Evolutionary conservation across 495 filamentous ascomycete genomes (phyloP).

Genomic region (Lasiosphaeria hispida): DNA sequence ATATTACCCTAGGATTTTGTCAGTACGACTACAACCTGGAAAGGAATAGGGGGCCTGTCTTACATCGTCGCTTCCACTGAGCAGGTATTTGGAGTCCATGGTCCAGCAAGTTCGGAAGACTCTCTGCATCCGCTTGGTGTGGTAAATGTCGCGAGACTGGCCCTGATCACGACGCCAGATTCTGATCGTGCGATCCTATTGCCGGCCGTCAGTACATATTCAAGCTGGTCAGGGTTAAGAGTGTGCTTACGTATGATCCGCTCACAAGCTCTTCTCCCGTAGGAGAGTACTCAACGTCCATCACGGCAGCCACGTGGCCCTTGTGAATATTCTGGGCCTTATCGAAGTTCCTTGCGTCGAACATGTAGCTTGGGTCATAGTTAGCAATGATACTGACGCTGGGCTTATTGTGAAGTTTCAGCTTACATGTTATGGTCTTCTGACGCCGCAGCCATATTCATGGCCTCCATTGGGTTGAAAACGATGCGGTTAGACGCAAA

Average conservation of each 20-base stretch:
- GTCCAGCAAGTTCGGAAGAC: slow-evolving; percentile 79
- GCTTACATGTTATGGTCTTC: slow-evolving; percentile 18
- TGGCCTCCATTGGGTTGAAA: slow-evolving; percentile 82
- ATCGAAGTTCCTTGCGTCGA: slow-evolving; percentile 45
- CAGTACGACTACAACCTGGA: background rate
- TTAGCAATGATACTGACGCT: background rate
- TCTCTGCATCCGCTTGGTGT: slow-evolving; percentile 94
- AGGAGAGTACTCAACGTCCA: slow-evolving; percentile 94
- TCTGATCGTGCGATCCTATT: slow-evolving; percentile 44
- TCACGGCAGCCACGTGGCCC: slow-evolving; percentile 93
- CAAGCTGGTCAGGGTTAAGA: slow-evolving; percentile 62
- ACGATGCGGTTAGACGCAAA: slow-evolving; percentile 80
- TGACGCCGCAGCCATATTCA: slow-evolving; percentile 39
- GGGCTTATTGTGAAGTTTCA: slow-evolving; percentile 47
- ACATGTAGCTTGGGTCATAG: slow-evolving; percentile 28
- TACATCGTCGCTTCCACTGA: slow-evolving; percentile 80
- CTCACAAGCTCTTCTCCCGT: slow-evolving; percentile 92
- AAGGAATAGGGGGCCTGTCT: background rate
- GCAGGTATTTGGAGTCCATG: slow-evolving; percentile 81
- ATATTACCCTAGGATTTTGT: slow-evolving; percentile 62
- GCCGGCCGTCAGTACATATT: slow-evolving; percentile 36
- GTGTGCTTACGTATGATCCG: slow-evolving; percentile 72
- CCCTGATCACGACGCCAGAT: slow-evolving; percentile 79
- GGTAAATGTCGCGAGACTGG: slow-evolving; percentile 89
- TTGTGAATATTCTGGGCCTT: slow-evolving; percentile 77